Evolutionary conservation across 2,329 filamentous ascomycete species (phyloP), one percentile per base, ranked within the genome.

Genomic region (Aspergillus eucalypticola): DNA sequence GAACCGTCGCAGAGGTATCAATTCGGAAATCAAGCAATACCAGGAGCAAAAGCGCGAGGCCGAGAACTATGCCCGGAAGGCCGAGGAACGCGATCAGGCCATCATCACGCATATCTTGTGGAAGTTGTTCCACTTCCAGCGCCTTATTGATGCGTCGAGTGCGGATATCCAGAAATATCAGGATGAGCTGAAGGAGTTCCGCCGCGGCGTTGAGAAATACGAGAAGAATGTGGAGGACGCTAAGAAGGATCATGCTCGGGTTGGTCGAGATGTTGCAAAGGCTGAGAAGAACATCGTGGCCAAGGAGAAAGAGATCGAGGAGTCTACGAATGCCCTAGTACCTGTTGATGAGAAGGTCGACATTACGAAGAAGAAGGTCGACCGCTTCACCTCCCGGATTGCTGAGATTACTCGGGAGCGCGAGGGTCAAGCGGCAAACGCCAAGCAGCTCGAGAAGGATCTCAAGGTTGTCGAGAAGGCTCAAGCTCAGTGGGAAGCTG

Each of bases 11-110:
- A 88, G 95, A 67, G 92, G 91, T 51, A 97, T 99, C 79, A 98
- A 98, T 75, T 94, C 92, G 2, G 95, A 99, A 77, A 96, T 99
- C 75, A 96, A 95, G 74, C 92, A 96, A 70, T 99, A 97, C 71
- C 90, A 96, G 71, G 92, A 98, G 74, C 94, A 98, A 77, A 98
- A 98, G 79, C 88, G 88, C 67, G 95, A 98, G 73, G 94, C 94
- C 5, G 95, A 99, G 66, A 94, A 89, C 68, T 99, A 94, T 73
- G 90, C 96, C 72, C 88, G 86, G 65, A 98, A 97, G 77, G 90
- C 90, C 1, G 90, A 95, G 56, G 92, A 98, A 75, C 88, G 91
- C 53, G 94, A 99, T 73, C 86, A 91, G 56, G 95, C 94, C 7
- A 90, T 97, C 59, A 91, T 98, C 58, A 93, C 90, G 1, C 94